phyloP scores from a whole-genome alignment of 305 asterid species.

The Petunia hybrid region DNA sequence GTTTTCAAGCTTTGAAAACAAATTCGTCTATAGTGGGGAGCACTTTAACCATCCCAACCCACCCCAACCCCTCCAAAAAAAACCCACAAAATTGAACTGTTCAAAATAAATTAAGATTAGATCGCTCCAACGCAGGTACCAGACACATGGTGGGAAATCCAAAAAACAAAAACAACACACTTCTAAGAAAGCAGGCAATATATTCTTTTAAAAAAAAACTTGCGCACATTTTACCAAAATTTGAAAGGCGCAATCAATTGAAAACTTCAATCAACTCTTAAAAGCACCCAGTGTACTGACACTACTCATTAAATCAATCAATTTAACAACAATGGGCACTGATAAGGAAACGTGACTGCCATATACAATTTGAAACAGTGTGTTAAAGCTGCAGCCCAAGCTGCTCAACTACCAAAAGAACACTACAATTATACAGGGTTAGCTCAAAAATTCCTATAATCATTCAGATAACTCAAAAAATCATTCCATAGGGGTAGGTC shows the following conservation, averaged over 20 bases:
- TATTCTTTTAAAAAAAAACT: neutral
- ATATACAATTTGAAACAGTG: neutral
- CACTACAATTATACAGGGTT: neutral
- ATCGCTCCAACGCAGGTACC: too few relatives aligned
- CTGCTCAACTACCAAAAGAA: constrained; percentile 6
- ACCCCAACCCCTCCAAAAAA: too few relatives aligned
- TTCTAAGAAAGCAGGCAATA: neutral
- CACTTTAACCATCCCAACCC: too few relatives aligned
- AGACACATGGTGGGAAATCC: too few relatives aligned
- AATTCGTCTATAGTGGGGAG: too few relatives aligned
- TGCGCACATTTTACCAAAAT: neutral
- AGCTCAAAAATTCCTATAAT: neutral
- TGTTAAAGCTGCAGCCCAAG: constrained; percentile 22
- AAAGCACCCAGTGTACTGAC: neutral
- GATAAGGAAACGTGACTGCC: neutral
- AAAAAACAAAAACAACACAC: neutral
- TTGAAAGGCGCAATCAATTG: neutral
- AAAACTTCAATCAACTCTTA: neutral
- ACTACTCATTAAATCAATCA: neutral
- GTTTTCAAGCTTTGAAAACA: too few relatives aligned
- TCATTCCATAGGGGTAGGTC: constrained; percentile 54
- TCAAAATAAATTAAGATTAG: too few relatives aligned
- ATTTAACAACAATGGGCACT: neutral
- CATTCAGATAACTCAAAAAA: constrained; percentile 3
- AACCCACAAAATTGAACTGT: too few relatives aligned